Evolutionary conservation across 2,329 filamentous ascomycete species (phyloP).

Genomic region (Volutella citrinella): DNA sequence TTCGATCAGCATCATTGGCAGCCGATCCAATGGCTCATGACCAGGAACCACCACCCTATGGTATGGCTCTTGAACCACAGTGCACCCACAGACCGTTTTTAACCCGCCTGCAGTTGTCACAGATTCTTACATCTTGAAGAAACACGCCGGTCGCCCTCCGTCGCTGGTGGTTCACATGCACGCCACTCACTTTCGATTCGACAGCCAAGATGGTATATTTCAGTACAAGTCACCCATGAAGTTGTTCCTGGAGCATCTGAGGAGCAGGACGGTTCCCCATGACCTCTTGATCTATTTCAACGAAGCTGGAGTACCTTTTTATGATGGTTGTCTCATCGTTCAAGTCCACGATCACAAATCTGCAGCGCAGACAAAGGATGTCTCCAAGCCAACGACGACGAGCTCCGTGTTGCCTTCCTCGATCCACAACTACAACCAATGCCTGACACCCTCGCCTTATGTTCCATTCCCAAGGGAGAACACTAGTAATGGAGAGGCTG

Average conservation of each 20-base stretch:
- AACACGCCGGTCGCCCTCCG: conserved; percentile 70
- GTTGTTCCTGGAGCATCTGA: conserved; percentile 73
- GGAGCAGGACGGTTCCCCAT: conserved; percentile 76
- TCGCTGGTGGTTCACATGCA: conserved; percentile 87
- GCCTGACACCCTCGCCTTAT: conserved; percentile 84
- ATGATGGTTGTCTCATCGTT: conserved; percentile 93
- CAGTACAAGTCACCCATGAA: conserved; percentile 91
- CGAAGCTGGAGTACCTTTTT: conserved; percentile 72
- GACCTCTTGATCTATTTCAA: conserved; percentile 81
- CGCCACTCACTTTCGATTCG: conserved; percentile 83
- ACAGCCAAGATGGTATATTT: conserved; percentile 90
- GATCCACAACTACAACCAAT: conserved; percentile 88
- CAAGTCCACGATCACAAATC: conserved; percentile 88
- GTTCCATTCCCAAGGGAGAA: conserved; percentile 68
- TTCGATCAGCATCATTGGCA: conserved; percentile 46
- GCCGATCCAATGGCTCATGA: conserved; percentile 39
- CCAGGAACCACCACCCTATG: conserved; percentile 49
- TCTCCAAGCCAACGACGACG: conserved; percentile 50
- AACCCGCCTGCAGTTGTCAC: conserved; percentile 65
- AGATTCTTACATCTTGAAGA: conserved; percentile 76
- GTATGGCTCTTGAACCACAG: conserved; percentile 35
- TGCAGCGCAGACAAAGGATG: conserved; percentile 57
- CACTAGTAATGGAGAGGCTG: conserved; percentile 32
- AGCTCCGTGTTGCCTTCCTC: conserved; percentile 71
- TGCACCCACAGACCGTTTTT: no score